A percentile compares a stretch with the other conserved stretches of the same genome.
Evolutionary conservation across 768 basidiomycete species (phyloP).

Genomic region (Rhizopogon roseolus): DNA sequence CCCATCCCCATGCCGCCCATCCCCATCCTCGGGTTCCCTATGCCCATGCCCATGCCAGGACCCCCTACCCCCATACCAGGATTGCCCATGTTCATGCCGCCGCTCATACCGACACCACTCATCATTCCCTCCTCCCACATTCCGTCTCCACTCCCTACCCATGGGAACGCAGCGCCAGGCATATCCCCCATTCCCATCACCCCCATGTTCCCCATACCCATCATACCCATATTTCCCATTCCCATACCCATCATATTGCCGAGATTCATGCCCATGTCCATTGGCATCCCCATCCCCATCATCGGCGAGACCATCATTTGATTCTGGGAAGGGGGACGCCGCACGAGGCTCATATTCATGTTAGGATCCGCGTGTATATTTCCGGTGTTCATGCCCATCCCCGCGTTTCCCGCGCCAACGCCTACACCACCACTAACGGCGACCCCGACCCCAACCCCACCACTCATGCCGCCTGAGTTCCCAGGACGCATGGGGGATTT

Average conservation of each 20-base stretch:
- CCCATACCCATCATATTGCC: slow-evolving; percentile 32
- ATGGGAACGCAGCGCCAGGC: slow-evolving; percentile 19
- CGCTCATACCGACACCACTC: slow-evolving; percentile 28
- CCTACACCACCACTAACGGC: slow-evolving; percentile 18
- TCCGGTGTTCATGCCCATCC: slow-evolving; percentile 4
- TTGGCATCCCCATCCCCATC: slow-evolving; percentile 37
- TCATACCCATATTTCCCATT: slow-evolving; percentile 34
- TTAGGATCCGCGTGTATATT: neutral
- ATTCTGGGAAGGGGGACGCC: slow-evolving; percentile 10
- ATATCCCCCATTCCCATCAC: slow-evolving; percentile 35
- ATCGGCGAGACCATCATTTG: slow-evolving; percentile 33
- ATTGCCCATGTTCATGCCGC: slow-evolving; percentile 14
- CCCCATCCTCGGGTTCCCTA: slow-evolving; percentile 26
- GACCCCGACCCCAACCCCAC: slow-evolving; percentile 19
- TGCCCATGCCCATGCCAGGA: slow-evolving; percentile 22
- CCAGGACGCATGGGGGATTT: slow-evolving; percentile 70
- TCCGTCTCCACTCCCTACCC: slow-evolving; percentile 33
- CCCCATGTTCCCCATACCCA: slow-evolving; percentile 28
- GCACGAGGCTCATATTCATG: slow-evolving; percentile 10
- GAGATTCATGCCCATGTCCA: slow-evolving; percentile 34
- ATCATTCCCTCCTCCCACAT: slow-evolving; percentile 42
- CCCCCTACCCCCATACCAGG: slow-evolving; percentile 10
- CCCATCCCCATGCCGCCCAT: slow-evolving; percentile 37
- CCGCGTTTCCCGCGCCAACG: slow-evolving; percentile 7
- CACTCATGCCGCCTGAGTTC: slow-evolving; percentile 14